phyloP scores from a whole-genome alignment of 768 basidiomycete genomes.

The Scleroderma bovista region DNA sequence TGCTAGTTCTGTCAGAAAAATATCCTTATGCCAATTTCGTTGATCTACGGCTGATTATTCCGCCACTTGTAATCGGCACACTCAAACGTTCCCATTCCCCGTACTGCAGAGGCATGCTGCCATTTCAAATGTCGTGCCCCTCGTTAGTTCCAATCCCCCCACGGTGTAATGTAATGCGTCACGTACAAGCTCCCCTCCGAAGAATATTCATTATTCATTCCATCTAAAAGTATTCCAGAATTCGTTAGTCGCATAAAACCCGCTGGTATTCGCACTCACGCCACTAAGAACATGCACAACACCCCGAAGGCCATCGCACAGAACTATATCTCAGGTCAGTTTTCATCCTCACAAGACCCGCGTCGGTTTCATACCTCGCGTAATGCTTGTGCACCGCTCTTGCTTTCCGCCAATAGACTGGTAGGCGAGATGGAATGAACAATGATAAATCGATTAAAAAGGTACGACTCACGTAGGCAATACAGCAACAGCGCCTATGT shows the following conservation, averaged over 20 bases:
- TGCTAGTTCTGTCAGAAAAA: too few relatives aligned
- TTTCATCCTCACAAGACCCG: slow-evolving; percentile 1
- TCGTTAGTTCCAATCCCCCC: not conserved
- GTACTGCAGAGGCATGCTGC: not conserved
- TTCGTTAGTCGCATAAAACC: slow-evolving; percentile 12
- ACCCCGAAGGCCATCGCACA: slow-evolving; percentile 90
- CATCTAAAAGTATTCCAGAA: slow-evolving; percentile 42
- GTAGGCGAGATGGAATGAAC: slow-evolving; percentile 11
- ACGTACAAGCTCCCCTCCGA: slow-evolving; percentile 4
- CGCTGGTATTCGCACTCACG: slow-evolving; percentile 51
- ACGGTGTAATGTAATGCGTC: not conserved
- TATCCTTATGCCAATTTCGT: slow-evolving; percentile 18
- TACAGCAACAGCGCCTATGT: slow-evolving; percentile 90
- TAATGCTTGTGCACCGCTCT: slow-evolving; percentile 82
- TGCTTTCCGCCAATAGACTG: slow-evolving; percentile 82
- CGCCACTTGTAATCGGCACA: slow-evolving; percentile 5
- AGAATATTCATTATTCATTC: slow-evolving; percentile 63
- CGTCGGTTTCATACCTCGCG: slow-evolving; percentile 56
- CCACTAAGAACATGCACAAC: slow-evolving; percentile 86
- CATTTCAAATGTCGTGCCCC: not conserved
- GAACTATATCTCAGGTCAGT: slow-evolving; percentile 50
- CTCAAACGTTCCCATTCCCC: slow-evolving; percentile 4
- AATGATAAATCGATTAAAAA: slow-evolving; percentile 7
- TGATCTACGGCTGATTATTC: slow-evolving; percentile 21
- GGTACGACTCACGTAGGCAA: slow-evolving; percentile 68